Evolutionary conservation across 2,329 filamentous ascomycete species (phyloP).

Genomic region (Chaetomiaceae sp.): DNA sequence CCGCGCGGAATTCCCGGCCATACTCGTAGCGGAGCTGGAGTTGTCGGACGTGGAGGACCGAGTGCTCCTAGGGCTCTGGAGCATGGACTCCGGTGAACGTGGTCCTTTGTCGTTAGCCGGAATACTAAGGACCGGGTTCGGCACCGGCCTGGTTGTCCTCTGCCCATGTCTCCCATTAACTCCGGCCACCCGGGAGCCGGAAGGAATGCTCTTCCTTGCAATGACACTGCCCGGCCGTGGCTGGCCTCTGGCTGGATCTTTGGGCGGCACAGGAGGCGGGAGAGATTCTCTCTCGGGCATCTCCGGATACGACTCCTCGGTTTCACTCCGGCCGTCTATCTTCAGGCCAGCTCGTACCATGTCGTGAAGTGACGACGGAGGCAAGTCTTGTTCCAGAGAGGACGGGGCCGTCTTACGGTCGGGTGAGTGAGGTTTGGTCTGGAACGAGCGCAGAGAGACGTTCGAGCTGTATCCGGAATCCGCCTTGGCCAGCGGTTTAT

Average conservation of each 20-base stretch:
- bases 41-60: conserved; percentile 26
- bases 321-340: conserved; percentile 5
- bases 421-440: conserved; percentile 27
- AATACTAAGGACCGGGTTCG: conserved; percentile 20
- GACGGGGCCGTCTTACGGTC: conserved; percentile 22
- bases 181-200: background rate
- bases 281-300: conserved; percentile 21
- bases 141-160: conserved; percentile 18
- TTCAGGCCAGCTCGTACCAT: conserved; percentile 1
- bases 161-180: conserved; percentile 4
- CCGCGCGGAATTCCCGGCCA: conserved; percentile 32
- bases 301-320: background rate
- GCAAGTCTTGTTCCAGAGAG: background rate
- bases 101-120: conserved; percentile 14
- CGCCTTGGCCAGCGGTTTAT: conserved; percentile 46
- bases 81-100: conserved; percentile 22
- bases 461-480: conserved; percentile 59
- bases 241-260: conserved; percentile 24
- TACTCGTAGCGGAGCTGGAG: conserved; percentile 30
- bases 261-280: conserved; percentile 33
- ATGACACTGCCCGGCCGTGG: conserved; percentile 15
- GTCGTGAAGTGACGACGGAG: background rate
- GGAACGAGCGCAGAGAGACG: conserved; percentile 50
- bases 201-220: conserved; percentile 4
- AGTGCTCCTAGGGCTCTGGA: conserved; percentile 26